These are phyloP conservation scores for Anisogramma anomala DNA, from an alignment of 2,329 filamentous ascomycete species.

Conservation along the genomic window DNA sequence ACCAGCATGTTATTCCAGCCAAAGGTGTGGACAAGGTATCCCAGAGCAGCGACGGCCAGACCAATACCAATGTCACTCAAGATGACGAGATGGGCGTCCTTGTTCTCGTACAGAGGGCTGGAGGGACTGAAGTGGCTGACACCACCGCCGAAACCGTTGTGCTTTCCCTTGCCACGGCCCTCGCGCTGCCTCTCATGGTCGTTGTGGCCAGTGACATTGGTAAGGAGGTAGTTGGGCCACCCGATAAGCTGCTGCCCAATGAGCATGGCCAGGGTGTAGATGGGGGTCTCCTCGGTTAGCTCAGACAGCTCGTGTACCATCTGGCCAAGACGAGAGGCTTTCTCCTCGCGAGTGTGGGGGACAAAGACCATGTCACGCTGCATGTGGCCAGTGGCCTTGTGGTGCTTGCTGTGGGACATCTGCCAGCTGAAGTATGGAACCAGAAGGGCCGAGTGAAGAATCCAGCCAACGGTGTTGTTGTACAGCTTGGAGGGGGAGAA, in stretches of 20 bases:
- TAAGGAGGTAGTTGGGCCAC: slow-evolving; percentile 84
- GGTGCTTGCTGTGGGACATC: slow-evolving; percentile 97
- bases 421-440: slow-evolving; percentile 99
- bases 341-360: slow-evolving; percentile 78
- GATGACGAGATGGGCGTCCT: slow-evolving; percentile 76
- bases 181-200: slow-evolving; percentile 82
- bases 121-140: slow-evolving; percentile 92
- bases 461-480: slow-evolving; percentile 87
- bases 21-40: slow-evolving; percentile 61
- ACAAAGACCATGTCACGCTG: slow-evolving; percentile 98
- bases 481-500: slow-evolving; percentile 86
- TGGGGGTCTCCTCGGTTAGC: slow-evolving; percentile 87
- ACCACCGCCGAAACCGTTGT: slow-evolving; percentile 65
- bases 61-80: slow-evolving; percentile 74
- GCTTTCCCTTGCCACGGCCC: slow-evolving; percentile 86
- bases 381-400: slow-evolving; percentile 96
- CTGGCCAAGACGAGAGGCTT: slow-evolving; percentile 62
- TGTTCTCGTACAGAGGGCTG: slow-evolving; percentile 83
- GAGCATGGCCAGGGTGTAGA: slow-evolving; percentile 63
- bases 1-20: slow-evolving; percentile 80
- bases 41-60: slow-evolving; percentile 50
- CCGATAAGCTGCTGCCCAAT: slow-evolving; percentile 79
- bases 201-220: slow-evolving; percentile 95
- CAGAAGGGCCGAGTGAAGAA: slow-evolving; percentile 76
- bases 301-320: slow-evolving; percentile 73